Evolutionary conservation across 2,329 filamentous ascomycete species (phyloP).

Genomic region (Coniochaeta hoffmannii): DNA sequence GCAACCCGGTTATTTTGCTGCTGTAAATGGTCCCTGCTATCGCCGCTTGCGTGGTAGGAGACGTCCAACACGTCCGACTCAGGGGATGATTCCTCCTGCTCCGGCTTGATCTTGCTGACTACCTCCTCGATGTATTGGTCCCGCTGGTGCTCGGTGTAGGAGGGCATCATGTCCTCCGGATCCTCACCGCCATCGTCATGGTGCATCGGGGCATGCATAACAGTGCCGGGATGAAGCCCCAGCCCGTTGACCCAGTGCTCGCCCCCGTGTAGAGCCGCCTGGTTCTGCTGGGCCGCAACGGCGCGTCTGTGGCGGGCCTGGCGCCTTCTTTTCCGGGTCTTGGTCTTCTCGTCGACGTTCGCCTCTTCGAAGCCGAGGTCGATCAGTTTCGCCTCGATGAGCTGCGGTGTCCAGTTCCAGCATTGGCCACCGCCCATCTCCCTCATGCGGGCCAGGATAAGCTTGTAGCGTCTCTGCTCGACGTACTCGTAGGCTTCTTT

Average conservation of each 20-base stretch:
- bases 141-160: slow-evolving; percentile 23
- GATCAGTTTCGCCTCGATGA: slow-evolving; percentile 43
- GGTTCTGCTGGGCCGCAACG: background rate
- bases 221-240: slow-evolving; percentile 13
- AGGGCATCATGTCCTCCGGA: slow-evolving; percentile 13
- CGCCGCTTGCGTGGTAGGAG: background rate
- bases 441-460: slow-evolving; percentile 35
- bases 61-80: background rate
- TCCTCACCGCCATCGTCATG: slow-evolving; percentile 5
- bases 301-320: slow-evolving; percentile 9
- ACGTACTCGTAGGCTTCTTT: slow-evolving; percentile 30
- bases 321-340: slow-evolving; percentile 30
- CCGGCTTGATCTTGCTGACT: slow-evolving; percentile 11
- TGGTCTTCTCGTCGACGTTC: slow-evolving; percentile 30
- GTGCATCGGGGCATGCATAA: background rate
- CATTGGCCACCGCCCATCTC: slow-evolving; percentile 43
- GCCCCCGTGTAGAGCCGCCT: slow-evolving; percentile 8
- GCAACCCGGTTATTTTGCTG: background rate
- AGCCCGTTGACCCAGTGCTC: slow-evolving; percentile 16
- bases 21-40: background rate
- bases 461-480: slow-evolving; percentile 35
- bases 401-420: slow-evolving; percentile 40
- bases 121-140: slow-evolving; percentile 22
- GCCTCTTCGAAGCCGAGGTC: slow-evolving; percentile 39
- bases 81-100: slow-evolving; percentile 11